A percentile compares a stretch with the other conserved stretches of the same genome.
Conservation (phyloP, 768 basidiomycete genomes). For the Boletus subparvulus region DNA sequence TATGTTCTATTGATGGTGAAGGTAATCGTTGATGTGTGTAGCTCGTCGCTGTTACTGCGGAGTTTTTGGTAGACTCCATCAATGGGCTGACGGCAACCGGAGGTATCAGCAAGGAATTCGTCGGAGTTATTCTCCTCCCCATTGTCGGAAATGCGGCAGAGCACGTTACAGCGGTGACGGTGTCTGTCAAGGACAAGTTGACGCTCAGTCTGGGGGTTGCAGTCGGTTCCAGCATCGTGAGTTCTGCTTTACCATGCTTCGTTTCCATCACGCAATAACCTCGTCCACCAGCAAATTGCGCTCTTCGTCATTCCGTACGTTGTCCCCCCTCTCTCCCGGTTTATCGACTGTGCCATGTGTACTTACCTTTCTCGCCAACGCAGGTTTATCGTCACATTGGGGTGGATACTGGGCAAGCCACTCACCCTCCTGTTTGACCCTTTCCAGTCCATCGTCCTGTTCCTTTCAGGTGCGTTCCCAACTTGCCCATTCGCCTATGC, state of each 20-base stretch:
- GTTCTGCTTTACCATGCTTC: slow-evolving; percentile 23
- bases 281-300: slow-evolving; percentile 59
- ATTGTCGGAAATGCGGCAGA: slow-evolving; percentile 93
- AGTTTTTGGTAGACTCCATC: slow-evolving; percentile 79
- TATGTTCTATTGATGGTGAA: neutral
- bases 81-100: slow-evolving; percentile 61
- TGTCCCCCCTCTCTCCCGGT: neutral
- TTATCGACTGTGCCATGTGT: neutral
- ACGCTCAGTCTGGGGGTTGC: slow-evolving; percentile 86
- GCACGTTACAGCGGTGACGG: slow-evolving; percentile 88
- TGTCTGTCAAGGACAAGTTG: slow-evolving; percentile 87
- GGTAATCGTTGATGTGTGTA: slow-evolving; percentile 19
- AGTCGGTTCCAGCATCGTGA: slow-evolving; percentile 80
- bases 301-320: slow-evolving; percentile 65
- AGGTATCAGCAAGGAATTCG: slow-evolving; percentile 71
- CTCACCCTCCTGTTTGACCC: slow-evolving; percentile 84
- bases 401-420: slow-evolving; percentile 79
- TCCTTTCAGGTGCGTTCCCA: slow-evolving; percentile 23
- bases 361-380: slow-evolving; percentile 11
- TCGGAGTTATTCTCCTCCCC: slow-evolving; percentile 85
- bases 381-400: slow-evolving; percentile 74
- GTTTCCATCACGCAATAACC: neutral
- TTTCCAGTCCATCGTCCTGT: slow-evolving; percentile 57
- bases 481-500: neutral
- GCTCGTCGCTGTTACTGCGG: slow-evolving; percentile 58